Percentiles rank a stretch among this genome's conserved stretches.
These are phyloP conservation scores for Aspergillus sp. DNA, from an alignment of 2,329 filamentous ascomycete genomes.

Conservation along the genomic window DNA sequence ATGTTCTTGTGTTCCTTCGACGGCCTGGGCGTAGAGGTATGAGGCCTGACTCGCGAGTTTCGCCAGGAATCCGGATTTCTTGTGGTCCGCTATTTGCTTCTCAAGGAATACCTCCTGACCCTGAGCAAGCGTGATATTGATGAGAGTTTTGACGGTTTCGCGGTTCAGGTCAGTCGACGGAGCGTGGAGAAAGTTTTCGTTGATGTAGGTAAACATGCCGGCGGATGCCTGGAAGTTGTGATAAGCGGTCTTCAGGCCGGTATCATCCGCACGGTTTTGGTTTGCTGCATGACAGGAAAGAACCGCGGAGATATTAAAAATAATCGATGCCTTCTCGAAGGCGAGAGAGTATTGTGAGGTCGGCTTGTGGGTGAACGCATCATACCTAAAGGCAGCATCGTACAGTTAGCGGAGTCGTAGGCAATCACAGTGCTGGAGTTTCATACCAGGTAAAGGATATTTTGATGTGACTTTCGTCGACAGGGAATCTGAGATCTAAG, in stretches of 20 bases:
- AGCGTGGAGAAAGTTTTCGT: constrained; percentile 97
- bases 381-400: constrained; percentile 65
- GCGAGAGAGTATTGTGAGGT: constrained; percentile 95
- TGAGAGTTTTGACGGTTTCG: constrained; percentile 93
- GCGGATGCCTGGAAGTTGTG: constrained; percentile 97
- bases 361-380: constrained; percentile 98
- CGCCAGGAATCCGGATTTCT: constrained; percentile 87
- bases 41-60: constrained; percentile 91
- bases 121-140: constrained; percentile 89
- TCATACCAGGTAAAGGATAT: constrained; percentile 93
- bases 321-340: constrained; percentile 98
- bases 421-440: constrained; percentile 13
- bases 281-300: constrained; percentile 92
- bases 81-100: constrained; percentile 88
- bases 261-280: constrained; percentile 88
- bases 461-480: constrained; percentile 99
- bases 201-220: constrained; percentile 99
- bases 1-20: constrained; percentile 90
- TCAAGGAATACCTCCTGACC: constrained; percentile 97
- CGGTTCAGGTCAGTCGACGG: constrained; percentile 94
- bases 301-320: constrained; percentile 98
- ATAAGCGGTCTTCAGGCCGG: constrained; percentile 92
- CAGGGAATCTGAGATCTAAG: constrained; percentile 88
- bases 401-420: constrained; percentile 3
- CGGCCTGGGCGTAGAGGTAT: constrained; percentile 81